Evolutionary conservation across 306 rosid species (phyloP).

Genomic region (Acacia acuminata): DNA sequence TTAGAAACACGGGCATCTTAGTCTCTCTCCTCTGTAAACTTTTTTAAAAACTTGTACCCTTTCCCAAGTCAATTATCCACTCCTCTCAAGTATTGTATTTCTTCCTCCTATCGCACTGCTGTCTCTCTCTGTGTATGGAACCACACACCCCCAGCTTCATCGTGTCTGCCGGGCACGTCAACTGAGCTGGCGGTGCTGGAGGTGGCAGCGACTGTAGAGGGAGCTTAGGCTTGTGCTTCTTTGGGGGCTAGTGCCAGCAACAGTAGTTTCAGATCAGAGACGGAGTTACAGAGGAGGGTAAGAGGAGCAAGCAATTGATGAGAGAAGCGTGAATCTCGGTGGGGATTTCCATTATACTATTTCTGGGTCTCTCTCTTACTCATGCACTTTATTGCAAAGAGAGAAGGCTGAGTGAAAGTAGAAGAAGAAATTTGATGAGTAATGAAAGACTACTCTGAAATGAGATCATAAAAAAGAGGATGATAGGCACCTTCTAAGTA

Average conservation of each 20-base stretch:
- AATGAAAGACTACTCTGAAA: too few relatives aligned
- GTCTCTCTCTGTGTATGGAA: constrained; percentile 30
- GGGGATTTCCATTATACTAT: constrained; percentile 51
- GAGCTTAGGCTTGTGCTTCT: constrained; percentile 43
- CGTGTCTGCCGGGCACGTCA: constrained; percentile 77
- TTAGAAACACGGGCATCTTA: too few relatives aligned
- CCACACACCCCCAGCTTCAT: constrained; percentile 69
- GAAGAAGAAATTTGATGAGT: neutral
- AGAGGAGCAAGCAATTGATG: constrained; percentile 71
- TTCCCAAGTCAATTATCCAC: too few relatives aligned
- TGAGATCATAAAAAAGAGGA: too few relatives aligned
- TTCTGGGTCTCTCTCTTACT: neutral
- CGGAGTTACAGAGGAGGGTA: constrained; percentile 73
- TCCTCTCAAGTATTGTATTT: too few relatives aligned
- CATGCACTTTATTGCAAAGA: neutral
- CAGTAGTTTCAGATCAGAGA: constrained; percentile 57
- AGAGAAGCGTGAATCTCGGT: constrained; percentile 55
- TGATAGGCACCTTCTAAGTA: too few relatives aligned
- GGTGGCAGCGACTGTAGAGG: constrained; percentile 22
- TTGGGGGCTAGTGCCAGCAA: constrained; percentile 46
- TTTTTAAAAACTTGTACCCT: too few relatives aligned
- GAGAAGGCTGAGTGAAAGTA: neutral
- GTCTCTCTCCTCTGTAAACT: too few relatives aligned
- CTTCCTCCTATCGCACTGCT: too few relatives aligned
- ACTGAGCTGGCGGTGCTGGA: constrained; percentile 13